Evolutionary conservation across 139 green algal species (phyloP).

Genomic region (Tetradesmus obliquus): DNA sequence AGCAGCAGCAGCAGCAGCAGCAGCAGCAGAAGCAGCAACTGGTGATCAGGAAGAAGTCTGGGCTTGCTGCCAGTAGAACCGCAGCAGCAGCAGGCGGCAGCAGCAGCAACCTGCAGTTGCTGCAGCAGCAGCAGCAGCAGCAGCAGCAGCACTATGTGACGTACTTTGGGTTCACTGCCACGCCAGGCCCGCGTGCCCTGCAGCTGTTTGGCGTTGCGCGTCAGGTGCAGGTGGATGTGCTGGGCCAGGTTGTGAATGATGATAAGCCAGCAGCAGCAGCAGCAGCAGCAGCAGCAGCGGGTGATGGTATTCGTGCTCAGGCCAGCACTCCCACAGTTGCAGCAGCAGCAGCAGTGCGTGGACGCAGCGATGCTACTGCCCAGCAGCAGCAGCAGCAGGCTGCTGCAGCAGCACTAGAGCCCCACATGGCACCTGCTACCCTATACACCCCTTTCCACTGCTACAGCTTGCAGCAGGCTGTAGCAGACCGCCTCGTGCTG

Average conservation of each 20-base stretch:
- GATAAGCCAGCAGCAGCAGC: constrained; percentile 7
- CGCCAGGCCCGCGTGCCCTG: constrained; percentile 48
- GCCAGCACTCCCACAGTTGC: not conserved
- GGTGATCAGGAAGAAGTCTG: not conserved
- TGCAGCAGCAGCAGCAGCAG: not conserved
- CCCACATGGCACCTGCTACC: not conserved
- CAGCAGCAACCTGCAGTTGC: not conserved
- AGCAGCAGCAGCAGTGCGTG: constrained; percentile 10
- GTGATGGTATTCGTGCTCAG: not conserved
- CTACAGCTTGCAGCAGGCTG: constrained; percentile 51
- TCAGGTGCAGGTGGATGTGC: constrained; percentile 39
- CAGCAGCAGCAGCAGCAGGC: not conserved
- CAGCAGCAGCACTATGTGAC: constrained; percentile 50
- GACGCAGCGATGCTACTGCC: not conserved
- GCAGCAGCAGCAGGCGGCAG: not conserved
- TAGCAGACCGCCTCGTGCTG: constrained; percentile 53
- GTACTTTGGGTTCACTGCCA: constrained; percentile 61
- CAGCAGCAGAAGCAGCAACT: constrained; percentile 1
- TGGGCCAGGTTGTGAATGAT: not conserved
- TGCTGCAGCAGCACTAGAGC: not conserved
- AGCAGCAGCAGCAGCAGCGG: not conserved
- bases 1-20: not conserved
- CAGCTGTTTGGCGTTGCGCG: constrained; percentile 56
- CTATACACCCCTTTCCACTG: constrained; percentile 52
- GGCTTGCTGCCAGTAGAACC: not conserved